These are phyloP conservation scores for Pyrrhoderma noxium DNA, from an alignment of 1,284 basidiomycete genomes.

Conservation along the genomic window DNA sequence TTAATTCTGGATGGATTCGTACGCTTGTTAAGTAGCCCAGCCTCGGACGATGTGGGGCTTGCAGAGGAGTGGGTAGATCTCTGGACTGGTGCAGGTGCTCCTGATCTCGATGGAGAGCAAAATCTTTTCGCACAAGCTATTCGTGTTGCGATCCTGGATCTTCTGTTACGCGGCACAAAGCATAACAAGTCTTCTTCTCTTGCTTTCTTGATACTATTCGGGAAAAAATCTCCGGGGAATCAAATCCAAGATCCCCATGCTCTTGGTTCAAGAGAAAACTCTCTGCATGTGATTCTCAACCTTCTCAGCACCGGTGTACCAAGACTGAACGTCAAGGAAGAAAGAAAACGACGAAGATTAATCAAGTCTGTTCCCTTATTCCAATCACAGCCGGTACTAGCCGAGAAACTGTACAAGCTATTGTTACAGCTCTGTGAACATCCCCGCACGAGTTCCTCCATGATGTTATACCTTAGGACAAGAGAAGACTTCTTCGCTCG, in stretches of 20 bases:
- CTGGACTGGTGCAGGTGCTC: conserved; percentile 63
- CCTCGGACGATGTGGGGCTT: conserved; percentile 48
- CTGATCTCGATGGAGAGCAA: conserved; percentile 39
- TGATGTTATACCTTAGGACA: conserved; percentile 84
- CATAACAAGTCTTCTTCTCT: conserved; percentile 72
- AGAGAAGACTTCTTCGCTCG: conserved; percentile 85
- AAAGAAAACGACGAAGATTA: conserved; percentile 29
- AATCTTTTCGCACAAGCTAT: conserved; percentile 61
- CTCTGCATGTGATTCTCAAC: conserved; percentile 77
- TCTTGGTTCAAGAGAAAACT: conserved; percentile 61
- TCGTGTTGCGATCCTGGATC: conserved; percentile 74
- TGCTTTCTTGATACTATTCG: conserved; percentile 86
- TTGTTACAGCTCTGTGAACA: conserved; percentile 85
- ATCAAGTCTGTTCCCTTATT: conserved; percentile 49
- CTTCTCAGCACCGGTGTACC: conserved; percentile 68
- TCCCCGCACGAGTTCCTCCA: conserved; percentile 73
- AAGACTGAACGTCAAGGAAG: conserved; percentile 39
- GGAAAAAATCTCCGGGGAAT: conserved; percentile 42
- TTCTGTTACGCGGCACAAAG: conserved; percentile 79
- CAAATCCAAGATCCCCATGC: conserved; percentile 73
- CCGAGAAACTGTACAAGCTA: conserved; percentile 81
- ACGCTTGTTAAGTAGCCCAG: conserved; percentile 58
- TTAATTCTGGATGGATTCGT: conserved; percentile 82
- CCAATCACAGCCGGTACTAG: conserved; percentile 66
- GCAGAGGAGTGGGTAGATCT: conserved; percentile 54